A percentile compares a stretch with the other conserved stretches of the same genome.
These are phyloP conservation scores for Debaryomyces castellii DNA, from an alignment of 805 yeast genomes.

Conservation along the genomic window DNA sequence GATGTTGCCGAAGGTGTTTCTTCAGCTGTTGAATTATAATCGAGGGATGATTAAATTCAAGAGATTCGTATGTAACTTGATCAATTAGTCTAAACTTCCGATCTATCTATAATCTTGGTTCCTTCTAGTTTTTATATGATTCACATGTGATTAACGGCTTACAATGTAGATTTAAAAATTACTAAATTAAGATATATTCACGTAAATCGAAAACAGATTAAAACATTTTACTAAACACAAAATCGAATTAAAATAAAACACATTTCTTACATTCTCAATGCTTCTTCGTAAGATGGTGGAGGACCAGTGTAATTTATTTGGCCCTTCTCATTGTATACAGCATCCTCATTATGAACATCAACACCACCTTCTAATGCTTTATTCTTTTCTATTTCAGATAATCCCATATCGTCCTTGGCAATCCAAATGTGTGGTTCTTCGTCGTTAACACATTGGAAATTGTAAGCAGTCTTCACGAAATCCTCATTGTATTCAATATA, in stretches of 20 bases:
- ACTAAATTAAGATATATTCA: neutral
- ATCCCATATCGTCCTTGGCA: slow-evolving; percentile 65
- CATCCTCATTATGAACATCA: slow-evolving; percentile 55
- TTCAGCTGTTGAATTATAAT: slow-evolving; percentile 18
- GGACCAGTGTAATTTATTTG: slow-evolving; percentile 53
- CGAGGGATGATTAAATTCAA: neutral
- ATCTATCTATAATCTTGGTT: too few relatives aligned
- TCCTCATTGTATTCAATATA: slow-evolving; percentile 42
- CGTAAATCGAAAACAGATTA: neutral
- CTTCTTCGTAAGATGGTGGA: slow-evolving; percentile 69
- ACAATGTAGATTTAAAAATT: neutral
- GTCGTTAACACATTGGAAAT: slow-evolving; percentile 57
- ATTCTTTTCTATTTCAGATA: slow-evolving; percentile 57
- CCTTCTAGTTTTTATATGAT: neutral
- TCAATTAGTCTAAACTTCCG: neutral
- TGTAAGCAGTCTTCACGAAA: slow-evolving; percentile 44
- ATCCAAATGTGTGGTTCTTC: slow-evolving; percentile 69
- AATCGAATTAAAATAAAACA: slow-evolving; percentile 1
- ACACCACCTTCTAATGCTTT: slow-evolving; percentile 56
- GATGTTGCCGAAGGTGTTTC: slow-evolving; percentile 49
- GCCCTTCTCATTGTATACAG: slow-evolving; percentile 60
- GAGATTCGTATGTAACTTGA: neutral
- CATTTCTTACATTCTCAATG: slow-evolving; percentile 31
- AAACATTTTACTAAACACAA: neutral
- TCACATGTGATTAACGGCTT: neutral